Evolutionary conservation across 2,329 filamentous ascomycete genomes (phyloP), one percentile per base, ranked within the genome.

Genomic region (Monilinia fructigena): DNA sequence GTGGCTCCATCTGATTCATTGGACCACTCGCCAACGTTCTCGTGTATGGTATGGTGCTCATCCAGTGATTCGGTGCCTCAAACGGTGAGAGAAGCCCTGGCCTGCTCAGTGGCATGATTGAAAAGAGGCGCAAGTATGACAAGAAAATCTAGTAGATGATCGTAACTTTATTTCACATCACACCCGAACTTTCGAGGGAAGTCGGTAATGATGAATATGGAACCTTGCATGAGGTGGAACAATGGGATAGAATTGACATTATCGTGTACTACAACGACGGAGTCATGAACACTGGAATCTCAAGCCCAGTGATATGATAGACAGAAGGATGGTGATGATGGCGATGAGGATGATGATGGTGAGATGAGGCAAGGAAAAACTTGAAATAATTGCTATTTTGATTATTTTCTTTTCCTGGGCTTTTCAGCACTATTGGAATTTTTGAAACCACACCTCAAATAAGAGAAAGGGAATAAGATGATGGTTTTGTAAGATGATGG

Each of bases 121-220:
- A 38, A 50, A 50, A 50, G 45, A 48, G 35, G 56, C 58, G 28
- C 28, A 60, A 45, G 58, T 38, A 50, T 47, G 7, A 60, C 58
- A 50, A 50, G 54, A 18, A 50, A 48, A 50, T 14, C n/a, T 38
- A 26, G 45, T 50, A 50, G 58, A 60, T 60, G 58, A 60, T 60
- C 45, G 58, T 60, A 60, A 50, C 58, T 60, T 26, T 50, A 60
- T 60, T 60, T 50, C 45, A 60, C 58, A 60, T 60, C 58, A 60
- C 58, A 60, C 58, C 45, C 58, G 58, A 50, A 60, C 58, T 60
- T 60, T 50, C 58, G 58, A 60, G 45, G 28, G 28, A 38, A 50
- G 45, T 60, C 58, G 58, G 58, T 48, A 60, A 55, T 55, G 53
- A 50, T 50, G 58, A 50, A 48, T 60, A 50, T 50, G 58, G 58